These are phyloP conservation scores for Dendrocalamus latiflorus DNA, from an alignment of 202 grass and related monocot species.

Conservation along the genomic window DNA sequence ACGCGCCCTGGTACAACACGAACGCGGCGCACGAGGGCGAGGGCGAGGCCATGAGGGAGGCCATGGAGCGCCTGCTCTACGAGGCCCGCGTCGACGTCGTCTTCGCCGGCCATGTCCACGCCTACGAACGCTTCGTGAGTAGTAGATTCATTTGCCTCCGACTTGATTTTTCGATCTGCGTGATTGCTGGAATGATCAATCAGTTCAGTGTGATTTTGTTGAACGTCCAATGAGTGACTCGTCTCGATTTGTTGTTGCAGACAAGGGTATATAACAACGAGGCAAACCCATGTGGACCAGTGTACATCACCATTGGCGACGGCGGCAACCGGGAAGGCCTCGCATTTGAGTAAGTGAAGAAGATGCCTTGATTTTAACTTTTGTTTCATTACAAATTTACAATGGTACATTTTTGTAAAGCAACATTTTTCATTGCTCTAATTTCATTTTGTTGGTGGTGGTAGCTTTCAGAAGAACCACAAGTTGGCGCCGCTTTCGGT, in stretches of 20 bases:
- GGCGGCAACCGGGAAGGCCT: constrained; percentile 71
- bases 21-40: constrained; percentile 75
- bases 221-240: too few relatives aligned
- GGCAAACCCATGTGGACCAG: constrained; percentile 28
- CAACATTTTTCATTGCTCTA: background rate
- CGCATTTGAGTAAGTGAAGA: constrained; percentile 72
- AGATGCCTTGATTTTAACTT: background rate
- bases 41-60: too few relatives aligned
- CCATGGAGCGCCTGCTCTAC: too few relatives aligned
- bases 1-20: constrained; percentile 93
- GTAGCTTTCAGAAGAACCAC: constrained; percentile 51
- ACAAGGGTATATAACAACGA: constrained; percentile 56
- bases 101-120: too few relatives aligned
- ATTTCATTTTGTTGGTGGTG: background rate
- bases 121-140: constrained; percentile 57
- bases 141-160: background rate
- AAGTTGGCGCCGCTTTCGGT: constrained; percentile 44
- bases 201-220: background rate
- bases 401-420: background rate
- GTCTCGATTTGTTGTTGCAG: constrained; percentile 16
- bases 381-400: background rate
- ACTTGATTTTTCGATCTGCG: too few relatives aligned
- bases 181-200: background rate
- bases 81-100: too few relatives aligned
- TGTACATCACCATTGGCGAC: constrained; percentile 75